phyloP scores from a whole-genome alignment of 1,284 basidiomycete genomes.

The Ustanciosporium gigantosporum region DNA sequence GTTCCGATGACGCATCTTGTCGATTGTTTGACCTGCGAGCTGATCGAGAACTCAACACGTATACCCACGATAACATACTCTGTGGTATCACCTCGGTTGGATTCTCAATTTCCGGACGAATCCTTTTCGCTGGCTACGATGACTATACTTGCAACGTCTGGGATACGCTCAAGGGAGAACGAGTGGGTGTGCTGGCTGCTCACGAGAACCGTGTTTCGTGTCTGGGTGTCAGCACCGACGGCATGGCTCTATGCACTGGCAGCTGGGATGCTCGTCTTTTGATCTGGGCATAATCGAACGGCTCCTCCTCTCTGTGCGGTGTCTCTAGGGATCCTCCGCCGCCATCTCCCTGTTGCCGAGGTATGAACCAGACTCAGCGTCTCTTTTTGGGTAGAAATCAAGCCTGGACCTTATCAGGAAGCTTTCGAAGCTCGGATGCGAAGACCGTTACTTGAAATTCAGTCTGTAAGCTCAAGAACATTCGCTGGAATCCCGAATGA shows the following conservation, averaged over 20 bases:
- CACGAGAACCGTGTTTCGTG: conserved; percentile 98
- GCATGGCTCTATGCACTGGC: conserved; percentile 96
- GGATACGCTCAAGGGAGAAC: conserved; percentile 97
- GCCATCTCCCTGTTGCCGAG: too few relatives aligned
- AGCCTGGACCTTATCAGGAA: too few relatives aligned
- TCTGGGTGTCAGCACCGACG: conserved; percentile 90
- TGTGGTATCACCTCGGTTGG: conserved; percentile 98
- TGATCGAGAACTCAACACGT: conserved; percentile 92
- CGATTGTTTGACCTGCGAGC: conserved; percentile 96
- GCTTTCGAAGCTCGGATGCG: too few relatives aligned
- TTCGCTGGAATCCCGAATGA: too few relatives aligned
- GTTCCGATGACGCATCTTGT: conserved; percentile 98
- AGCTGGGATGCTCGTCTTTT: conserved; percentile 94
- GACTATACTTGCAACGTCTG: conserved; percentile 99
- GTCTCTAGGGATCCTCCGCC: too few relatives aligned
- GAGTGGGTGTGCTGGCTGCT: conserved; percentile 91
- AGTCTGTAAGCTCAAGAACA: too few relatives aligned
- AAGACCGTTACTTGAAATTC: too few relatives aligned
- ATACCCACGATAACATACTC: conserved; percentile 96
- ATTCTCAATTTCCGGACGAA: conserved; percentile 93
- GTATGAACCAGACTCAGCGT: too few relatives aligned
- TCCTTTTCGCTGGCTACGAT: conserved; percentile 97
- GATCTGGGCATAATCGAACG: conserved; percentile 46
- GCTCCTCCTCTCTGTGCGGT: too few relatives aligned
- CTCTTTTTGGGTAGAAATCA: too few relatives aligned